Evolutionary conservation across 2,329 filamentous ascomycete genomes (phyloP).

Genomic region (Colletotrichum endophyticum): DNA sequence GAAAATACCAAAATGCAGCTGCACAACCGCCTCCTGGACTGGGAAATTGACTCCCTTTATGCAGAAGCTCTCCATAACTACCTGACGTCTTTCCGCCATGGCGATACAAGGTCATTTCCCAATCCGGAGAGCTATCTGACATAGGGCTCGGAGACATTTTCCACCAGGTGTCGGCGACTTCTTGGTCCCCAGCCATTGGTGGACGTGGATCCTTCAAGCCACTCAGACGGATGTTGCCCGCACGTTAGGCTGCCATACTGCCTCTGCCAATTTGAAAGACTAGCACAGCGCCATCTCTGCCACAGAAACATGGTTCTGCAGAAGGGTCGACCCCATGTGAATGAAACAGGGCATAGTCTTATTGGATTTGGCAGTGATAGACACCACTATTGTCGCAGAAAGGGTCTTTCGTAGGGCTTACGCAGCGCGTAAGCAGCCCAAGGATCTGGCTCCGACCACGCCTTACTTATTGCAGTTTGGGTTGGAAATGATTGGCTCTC

Average conservation of each 20-base stretch:
- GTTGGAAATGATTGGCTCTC: background rate
- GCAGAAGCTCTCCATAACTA: background rate
- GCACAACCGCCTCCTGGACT: background rate
- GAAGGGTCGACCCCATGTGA: background rate
- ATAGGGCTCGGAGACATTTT: background rate
- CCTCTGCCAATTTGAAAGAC: background rate
- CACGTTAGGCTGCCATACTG: background rate
- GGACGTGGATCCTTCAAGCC: background rate
- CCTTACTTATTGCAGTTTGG: background rate
- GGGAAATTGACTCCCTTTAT: background rate
- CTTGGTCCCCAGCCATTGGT: background rate
- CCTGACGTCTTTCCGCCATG: background rate
- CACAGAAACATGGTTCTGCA: background rate
- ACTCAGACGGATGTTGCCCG: background rate
- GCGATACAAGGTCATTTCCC: background rate
- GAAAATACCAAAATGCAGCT: fast-evolving
- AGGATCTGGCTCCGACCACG: background rate
- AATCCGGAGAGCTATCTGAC: background rate
- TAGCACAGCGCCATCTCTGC: background rate
- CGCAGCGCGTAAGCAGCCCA: background rate
- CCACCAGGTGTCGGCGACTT: background rate
- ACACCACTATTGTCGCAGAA: background rate
- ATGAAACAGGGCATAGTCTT: background rate
- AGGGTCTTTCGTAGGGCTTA: background rate
- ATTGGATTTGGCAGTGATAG: background rate